A percentile compares a stretch with the other conserved stretches of the same genome.
Conservation (phyloP, 305 asterid species). For the Fraxinus platypoda region DNA sequence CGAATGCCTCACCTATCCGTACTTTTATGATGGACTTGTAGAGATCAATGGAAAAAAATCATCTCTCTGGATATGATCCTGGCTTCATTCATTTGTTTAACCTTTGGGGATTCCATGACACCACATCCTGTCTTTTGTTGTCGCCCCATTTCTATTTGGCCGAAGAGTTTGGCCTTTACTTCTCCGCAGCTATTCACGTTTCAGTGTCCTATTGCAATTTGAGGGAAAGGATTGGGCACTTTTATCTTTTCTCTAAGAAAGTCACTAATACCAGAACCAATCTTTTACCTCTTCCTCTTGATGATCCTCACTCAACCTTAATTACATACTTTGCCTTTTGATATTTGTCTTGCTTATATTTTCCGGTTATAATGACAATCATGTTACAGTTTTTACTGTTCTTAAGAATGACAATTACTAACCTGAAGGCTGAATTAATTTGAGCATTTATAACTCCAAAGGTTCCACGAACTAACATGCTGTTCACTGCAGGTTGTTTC, state of each 20-base stretch:
- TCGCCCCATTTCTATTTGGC: background rate
- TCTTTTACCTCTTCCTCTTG: background rate
- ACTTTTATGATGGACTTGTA: background rate
- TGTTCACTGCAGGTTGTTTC: conserved; percentile 30
- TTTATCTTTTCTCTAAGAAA: background rate
- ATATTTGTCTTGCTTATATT: background rate
- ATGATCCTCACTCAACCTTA: background rate
- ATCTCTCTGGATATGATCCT: background rate
- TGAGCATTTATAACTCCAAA: background rate
- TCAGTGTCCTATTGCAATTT: background rate
- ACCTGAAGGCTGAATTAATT: background rate
- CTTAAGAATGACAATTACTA: background rate
- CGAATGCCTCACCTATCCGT: background rate
- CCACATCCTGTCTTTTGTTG: background rate
- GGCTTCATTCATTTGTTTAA: background rate
- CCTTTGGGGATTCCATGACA: background rate
- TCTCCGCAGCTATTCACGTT: background rate
- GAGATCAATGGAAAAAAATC: background rate
- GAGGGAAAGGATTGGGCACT: background rate
- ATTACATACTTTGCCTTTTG: background rate
- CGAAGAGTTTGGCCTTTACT: background rate
- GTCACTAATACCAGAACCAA: background rate
- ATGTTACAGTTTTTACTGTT: background rate
- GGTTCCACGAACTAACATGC: conserved; percentile 6
- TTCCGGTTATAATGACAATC: background rate